Percentiles rank a stretch among this genome's conserved stretches.
These are phyloP conservation scores for Carpinus fangiana DNA, from an alignment of 306 rosid genomes.

Conservation along the genomic window DNA sequence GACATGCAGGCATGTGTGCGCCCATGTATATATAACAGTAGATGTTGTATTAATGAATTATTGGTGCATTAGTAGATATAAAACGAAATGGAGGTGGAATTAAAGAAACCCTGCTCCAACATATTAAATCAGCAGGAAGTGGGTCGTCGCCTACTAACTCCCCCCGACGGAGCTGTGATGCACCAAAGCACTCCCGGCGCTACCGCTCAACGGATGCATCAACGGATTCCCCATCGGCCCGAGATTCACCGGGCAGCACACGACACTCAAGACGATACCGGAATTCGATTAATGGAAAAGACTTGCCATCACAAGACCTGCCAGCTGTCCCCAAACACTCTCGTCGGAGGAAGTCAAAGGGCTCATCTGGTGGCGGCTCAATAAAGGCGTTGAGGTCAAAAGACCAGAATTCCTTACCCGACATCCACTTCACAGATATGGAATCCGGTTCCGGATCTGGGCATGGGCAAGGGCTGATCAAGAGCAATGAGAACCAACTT, in stretches of 20 bases:
- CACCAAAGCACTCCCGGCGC: slow-evolving; percentile 47
- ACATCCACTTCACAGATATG: slow-evolving; percentile 36
- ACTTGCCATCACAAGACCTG: slow-evolving; percentile 31
- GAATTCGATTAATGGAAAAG: slow-evolving; percentile 34
- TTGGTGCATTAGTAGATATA: not conserved
- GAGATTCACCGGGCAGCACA: slow-evolving; percentile 44
- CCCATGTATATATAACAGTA: no score
- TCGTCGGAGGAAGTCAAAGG: slow-evolving; percentile 58
- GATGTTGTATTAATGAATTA: no score
- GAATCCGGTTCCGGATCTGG: slow-evolving; percentile 21
- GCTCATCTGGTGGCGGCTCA: slow-evolving; percentile 49
- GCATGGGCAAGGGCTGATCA: slow-evolving; percentile 24
- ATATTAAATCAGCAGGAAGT: not conserved
- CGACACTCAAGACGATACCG: slow-evolving; percentile 44
- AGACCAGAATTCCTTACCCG: slow-evolving; percentile 50
- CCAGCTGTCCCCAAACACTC: slow-evolving; percentile 45
- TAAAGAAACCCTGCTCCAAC: slow-evolving; percentile 18
- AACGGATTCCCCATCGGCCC: slow-evolving; percentile 28
- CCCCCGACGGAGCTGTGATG: slow-evolving; percentile 31
- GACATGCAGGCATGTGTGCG: no score
- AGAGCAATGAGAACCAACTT: slow-evolving; percentile 6
- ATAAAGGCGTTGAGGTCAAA: slow-evolving; percentile 47
- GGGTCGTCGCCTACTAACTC: slow-evolving; percentile 35
- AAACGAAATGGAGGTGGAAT: not conserved
- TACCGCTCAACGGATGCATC: slow-evolving; percentile 43